These are phyloP conservation scores for Guadua angustifolia DNA, from an alignment of 176 grass and related monocot genomes.

Conservation along the genomic window DNA sequence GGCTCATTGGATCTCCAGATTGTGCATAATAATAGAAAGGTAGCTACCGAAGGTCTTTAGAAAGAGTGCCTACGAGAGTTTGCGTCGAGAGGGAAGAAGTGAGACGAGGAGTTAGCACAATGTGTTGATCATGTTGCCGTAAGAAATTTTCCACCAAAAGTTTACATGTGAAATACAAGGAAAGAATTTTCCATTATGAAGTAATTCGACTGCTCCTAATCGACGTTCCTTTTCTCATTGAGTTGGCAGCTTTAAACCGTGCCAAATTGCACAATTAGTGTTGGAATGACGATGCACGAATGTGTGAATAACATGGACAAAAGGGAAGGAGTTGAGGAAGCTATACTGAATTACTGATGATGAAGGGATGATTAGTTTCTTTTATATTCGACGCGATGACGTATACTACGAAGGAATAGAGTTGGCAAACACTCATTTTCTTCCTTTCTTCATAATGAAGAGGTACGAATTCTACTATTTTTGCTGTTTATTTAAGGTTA, in stretches of 20 bases:
- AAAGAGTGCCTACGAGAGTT: too few species aligned
- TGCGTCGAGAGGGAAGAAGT: neutral
- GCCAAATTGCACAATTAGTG: neutral
- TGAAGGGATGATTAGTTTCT: neutral
- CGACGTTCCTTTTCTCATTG: neutral
- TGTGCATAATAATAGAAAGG: too few species aligned
- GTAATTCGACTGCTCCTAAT: neutral
- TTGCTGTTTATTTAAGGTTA: neutral
- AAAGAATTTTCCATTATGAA: neutral
- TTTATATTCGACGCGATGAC: neutral
- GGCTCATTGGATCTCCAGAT: too few species aligned
- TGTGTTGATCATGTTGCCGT: neutral
- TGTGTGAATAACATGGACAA: neutral
- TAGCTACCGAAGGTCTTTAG: neutral
- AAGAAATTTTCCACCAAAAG: neutral
- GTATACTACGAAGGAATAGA: neutral
- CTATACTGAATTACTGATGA: neutral
- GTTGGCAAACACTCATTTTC: neutral
- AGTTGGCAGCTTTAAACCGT: neutral
- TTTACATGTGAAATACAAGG: neutral
- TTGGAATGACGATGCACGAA: neutral
- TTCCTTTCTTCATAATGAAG: neutral
- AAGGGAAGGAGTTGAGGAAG: neutral
- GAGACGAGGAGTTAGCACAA: neutral
- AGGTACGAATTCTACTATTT: neutral